phyloP scores from a whole-genome alignment of 768 basidiomycete species.

The Fomitopsis pulvina region DNA sequence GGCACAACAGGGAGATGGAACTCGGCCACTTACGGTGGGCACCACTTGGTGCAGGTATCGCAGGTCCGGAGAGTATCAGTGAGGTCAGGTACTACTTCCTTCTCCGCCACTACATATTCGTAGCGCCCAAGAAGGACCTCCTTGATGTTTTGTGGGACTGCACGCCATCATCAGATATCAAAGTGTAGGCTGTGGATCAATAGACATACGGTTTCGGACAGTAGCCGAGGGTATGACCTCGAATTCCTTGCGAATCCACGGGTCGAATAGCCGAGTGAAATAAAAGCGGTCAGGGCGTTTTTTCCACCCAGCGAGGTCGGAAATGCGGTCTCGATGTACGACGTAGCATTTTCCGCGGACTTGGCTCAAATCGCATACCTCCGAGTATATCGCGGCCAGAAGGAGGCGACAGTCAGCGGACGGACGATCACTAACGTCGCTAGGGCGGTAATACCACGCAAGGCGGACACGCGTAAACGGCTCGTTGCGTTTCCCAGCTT shows the following conservation, averaged over 20 bases:
- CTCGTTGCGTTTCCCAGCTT: constrained; percentile 59
- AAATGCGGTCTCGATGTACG: constrained; percentile 91
- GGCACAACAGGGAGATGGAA: constrained; percentile 5
- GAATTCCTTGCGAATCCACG: constrained; percentile 97
- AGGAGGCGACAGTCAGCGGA: constrained; percentile 89
- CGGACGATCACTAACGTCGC: constrained; percentile 90
- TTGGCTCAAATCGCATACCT: constrained; percentile 92
- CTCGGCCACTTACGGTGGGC: constrained; percentile 60
- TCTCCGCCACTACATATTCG: constrained; percentile 93
- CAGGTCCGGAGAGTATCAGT: constrained; percentile 84
- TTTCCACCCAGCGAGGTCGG: constrained; percentile 90
- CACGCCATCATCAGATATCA: constrained; percentile 4
- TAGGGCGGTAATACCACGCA: constrained; percentile 95
- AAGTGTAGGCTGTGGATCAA: not conserved
- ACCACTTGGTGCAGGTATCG: constrained; percentile 83
- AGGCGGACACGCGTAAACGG: constrained; percentile 79
- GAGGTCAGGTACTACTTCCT: constrained; percentile 85
- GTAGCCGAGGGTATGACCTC: constrained; percentile 86
- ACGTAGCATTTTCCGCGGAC: constrained; percentile 92
- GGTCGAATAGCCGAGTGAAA: constrained; percentile 93
- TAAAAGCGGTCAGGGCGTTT: constrained; percentile 93
- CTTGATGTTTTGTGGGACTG: constrained; percentile 80
- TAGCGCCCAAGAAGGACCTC: constrained; percentile 75
- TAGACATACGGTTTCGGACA: constrained; percentile 78
- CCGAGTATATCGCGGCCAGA: constrained; percentile 93